phyloP scores from a whole-genome alignment of 192 early-diverging fungal species.

The Gonapodya prolifera region DNA sequence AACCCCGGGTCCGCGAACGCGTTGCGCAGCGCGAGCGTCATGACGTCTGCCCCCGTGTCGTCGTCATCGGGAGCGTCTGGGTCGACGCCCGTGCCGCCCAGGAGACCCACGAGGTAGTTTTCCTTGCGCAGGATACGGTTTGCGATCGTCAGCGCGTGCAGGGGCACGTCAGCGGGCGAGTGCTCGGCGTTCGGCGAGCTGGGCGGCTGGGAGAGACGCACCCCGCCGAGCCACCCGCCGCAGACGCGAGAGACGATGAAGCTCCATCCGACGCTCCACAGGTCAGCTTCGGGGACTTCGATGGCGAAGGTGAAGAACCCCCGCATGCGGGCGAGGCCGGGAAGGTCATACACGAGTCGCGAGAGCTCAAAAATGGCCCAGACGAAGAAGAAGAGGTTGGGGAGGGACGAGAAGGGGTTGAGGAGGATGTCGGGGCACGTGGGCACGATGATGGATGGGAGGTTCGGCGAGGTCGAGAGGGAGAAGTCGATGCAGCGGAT shows the following conservation, averaged over 20 bases:
- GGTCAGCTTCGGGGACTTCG: not conserved
- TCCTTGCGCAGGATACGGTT: constrained; percentile 95
- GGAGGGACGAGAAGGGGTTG: constrained; percentile 3
- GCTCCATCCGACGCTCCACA: not conserved
- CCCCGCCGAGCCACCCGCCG: constrained; percentile 49
- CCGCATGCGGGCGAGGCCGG: constrained; percentile 41
- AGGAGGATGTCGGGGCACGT: constrained; percentile 34
- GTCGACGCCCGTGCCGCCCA: constrained; percentile 33
- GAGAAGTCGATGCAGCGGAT: constrained; percentile 83
- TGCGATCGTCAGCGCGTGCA: constrained; percentile 58
- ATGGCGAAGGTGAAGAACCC: constrained; percentile 39
- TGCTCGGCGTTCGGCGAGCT: constrained; percentile 42
- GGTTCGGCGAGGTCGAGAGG: constrained; percentile 48
- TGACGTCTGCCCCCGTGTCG: not conserved
- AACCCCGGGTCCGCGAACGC: constrained; percentile 62
- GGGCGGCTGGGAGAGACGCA: constrained; percentile 28
- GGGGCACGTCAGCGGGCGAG: constrained; percentile 4
- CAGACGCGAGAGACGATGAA: constrained; percentile 65
- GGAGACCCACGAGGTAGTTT: constrained; percentile 50
- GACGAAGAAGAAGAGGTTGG: constrained; percentile 6
- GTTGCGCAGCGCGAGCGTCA: not conserved
- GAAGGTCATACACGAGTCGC: not conserved
- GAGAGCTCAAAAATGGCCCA: constrained; percentile 9
- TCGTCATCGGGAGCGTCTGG: constrained; percentile 55
- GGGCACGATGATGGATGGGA: constrained; percentile 65